These are phyloP conservation scores for Saturnispora zaruensis DNA, from an alignment of 805 yeast species.

Conservation along the genomic window DNA sequence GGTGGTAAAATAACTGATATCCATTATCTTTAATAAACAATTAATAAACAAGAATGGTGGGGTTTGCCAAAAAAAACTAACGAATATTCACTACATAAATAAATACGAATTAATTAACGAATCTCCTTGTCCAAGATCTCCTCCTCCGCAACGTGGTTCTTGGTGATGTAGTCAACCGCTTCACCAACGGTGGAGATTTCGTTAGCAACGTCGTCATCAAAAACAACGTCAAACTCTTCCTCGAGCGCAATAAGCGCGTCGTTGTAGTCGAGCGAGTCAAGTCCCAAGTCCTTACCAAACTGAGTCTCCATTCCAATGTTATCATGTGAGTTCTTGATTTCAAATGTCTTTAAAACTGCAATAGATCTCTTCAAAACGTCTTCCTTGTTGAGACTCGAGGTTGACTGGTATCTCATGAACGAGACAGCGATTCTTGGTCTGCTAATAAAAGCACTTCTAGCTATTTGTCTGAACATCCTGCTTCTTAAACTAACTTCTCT, in stretches of 20 bases:
- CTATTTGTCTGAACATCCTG: slow-evolving; percentile 18
- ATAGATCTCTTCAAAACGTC: slow-evolving; percentile 78
- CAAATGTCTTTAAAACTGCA: slow-evolving; percentile 61
- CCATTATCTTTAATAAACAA: neutral
- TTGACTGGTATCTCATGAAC: slow-evolving; percentile 19
- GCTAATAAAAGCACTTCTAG: slow-evolving; percentile 16
- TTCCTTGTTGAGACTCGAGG: slow-evolving; percentile 44
- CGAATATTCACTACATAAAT: neutral
- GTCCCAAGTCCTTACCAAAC: slow-evolving; percentile 65
- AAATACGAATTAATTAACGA: slow-evolving; percentile 21
- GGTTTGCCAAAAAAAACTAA: neutral
- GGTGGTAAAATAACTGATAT: neutral
- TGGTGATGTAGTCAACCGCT: slow-evolving; percentile 45
- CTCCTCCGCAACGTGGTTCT: slow-evolving; percentile 29
- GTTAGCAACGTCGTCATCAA: slow-evolving; percentile 40
- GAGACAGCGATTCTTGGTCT: slow-evolving; percentile 1
- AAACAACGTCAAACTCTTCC: slow-evolving; percentile 60
- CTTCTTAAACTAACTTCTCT: neutral
- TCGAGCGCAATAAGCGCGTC: slow-evolving; percentile 95
- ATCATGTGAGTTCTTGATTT: slow-evolving; percentile 22
- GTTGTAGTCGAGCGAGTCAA: slow-evolving; percentile 90
- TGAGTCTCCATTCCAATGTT: slow-evolving; percentile 34
- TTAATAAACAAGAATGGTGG: neutral
- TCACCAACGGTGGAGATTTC: slow-evolving; percentile 55
- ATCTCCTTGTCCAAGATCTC: slow-evolving; percentile 29